phyloP scores from a whole-genome alignment of 78 protist species.

The Planoprotostelium fungivorum region DNA sequence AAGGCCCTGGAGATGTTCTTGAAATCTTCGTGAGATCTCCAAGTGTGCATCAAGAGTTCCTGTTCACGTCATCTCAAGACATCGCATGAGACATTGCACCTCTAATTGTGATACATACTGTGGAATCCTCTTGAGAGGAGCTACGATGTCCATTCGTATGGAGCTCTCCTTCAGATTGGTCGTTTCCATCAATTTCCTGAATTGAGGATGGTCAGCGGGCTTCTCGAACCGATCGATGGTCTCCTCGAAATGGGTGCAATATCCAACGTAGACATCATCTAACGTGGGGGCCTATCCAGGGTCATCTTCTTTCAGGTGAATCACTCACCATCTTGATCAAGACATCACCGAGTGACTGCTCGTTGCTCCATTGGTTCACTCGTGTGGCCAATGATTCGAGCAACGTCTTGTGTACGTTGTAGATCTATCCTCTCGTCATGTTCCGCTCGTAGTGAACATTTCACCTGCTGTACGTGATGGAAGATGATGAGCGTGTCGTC shows the following conservation, averaged over 20 bases:
- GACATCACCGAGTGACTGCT: neutral
- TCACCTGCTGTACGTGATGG: too few relatives aligned
- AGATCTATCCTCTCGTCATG: too few relatives aligned
- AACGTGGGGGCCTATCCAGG: neutral
- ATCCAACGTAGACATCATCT: neutral
- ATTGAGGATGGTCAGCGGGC: neutral
- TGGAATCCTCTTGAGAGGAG: neutral
- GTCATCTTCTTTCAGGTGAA: too few relatives aligned
- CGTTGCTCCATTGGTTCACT: neutral
- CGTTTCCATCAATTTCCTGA: neutral
- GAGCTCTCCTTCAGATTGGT: neutral
- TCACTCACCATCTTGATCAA: neutral
- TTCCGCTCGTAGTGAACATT: too few relatives aligned
- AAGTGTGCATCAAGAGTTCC: neutral
- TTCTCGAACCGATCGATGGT: neutral
- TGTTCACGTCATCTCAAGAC: neutral
- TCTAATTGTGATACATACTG: neutral
- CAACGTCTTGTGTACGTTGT: too few relatives aligned
- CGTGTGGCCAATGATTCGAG: neutral
- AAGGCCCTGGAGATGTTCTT: neutral
- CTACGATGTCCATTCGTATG: neutral
- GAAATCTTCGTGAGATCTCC: neutral
- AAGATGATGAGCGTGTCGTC: too few relatives aligned
- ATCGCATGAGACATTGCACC: neutral
- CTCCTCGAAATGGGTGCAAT: neutral